A percentile compares a stretch with the other conserved stretches of the same genome.
Evolutionary conservation across 2,329 filamentous ascomycete genomes (phyloP).

Genomic region (Apiospora aurea): DNA sequence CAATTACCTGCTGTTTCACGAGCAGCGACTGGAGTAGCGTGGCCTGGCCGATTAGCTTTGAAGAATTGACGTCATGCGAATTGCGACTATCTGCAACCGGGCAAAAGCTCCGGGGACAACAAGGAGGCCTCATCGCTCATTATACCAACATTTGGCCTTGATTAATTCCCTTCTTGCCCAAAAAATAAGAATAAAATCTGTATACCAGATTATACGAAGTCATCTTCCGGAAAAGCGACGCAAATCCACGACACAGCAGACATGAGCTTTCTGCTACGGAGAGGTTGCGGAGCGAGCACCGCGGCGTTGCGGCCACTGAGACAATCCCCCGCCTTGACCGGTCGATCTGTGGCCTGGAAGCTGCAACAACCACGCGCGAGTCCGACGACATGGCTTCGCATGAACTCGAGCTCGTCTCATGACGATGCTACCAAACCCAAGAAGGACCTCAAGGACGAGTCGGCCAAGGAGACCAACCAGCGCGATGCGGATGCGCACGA

Average conservation of each 20-base stretch:
- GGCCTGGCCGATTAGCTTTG: slow-evolving; percentile 12
- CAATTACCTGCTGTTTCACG: neutral
- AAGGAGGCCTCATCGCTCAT: neutral
- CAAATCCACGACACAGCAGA: neutral
- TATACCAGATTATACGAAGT: neutral
- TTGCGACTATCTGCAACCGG: slow-evolving; percentile 14
- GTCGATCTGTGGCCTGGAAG: neutral
- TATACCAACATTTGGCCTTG: neutral
- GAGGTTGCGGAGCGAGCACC: slow-evolving; percentile 4
- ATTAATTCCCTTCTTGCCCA: neutral
- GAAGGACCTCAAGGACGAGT: slow-evolving; percentile 33
- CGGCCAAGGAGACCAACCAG: slow-evolving; percentile 37
- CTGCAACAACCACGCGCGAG: neutral
- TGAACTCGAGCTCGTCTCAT: slow-evolving; percentile 7
- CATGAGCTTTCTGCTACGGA: slow-evolving; percentile 14
- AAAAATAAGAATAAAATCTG: neutral
- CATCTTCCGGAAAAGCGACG: neutral
- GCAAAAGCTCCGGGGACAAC: slow-evolving; percentile 3
- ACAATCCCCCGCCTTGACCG: slow-evolving; percentile 1
- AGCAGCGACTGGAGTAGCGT: neutral
- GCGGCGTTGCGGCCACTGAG: neutral
- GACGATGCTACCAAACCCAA: slow-evolving; percentile 27
- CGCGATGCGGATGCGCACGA: slow-evolving; percentile 40
- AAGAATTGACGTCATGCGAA: slow-evolving; percentile 13
- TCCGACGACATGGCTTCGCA: slow-evolving; percentile 29